Percentiles rank a stretch among this genome's conserved stretches.
These are phyloP conservation scores for Aspergillus udagawae DNA, from an alignment of 2,329 filamentous ascomycete species.

Conservation along the genomic window DNA sequence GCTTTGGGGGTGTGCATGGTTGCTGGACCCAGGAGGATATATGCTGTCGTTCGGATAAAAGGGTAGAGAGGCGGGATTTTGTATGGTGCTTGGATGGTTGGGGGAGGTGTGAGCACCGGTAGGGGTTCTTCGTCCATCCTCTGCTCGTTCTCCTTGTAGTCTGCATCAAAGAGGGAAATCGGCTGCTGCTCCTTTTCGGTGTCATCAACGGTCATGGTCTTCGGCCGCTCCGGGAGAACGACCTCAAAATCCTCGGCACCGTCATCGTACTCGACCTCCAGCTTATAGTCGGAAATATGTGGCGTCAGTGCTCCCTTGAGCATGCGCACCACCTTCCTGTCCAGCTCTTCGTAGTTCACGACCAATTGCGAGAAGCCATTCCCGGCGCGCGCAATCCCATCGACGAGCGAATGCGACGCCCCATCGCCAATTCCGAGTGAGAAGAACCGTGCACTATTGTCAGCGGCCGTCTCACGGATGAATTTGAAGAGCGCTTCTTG, in stretches of 20 bases:
- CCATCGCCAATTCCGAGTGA: constrained; percentile 51
- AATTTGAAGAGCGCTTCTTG: constrained; percentile 48
- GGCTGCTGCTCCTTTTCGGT: constrained; percentile 31
- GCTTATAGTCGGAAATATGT: constrained; percentile 60
- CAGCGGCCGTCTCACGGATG: constrained; percentile 42
- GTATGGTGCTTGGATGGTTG: constrained; percentile 61
- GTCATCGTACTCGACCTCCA: constrained; percentile 59
- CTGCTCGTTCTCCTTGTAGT: constrained; percentile 36
- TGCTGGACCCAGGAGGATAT: constrained; percentile 58
- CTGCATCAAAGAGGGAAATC: constrained; percentile 59
- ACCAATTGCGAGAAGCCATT: constrained; percentile 62
- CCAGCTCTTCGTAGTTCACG: constrained; percentile 59
- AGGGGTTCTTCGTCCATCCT: constrained; percentile 45
- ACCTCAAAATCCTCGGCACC: constrained; percentile 57
- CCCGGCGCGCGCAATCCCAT: constrained; percentile 56
- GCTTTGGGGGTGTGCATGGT: constrained; percentile 48
- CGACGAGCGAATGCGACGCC: constrained; percentile 55
- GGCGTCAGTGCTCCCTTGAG: constrained; percentile 66
- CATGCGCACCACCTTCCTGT: constrained; percentile 68
- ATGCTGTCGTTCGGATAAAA: constrained; percentile 62
- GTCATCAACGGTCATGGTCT: constrained; percentile 4
- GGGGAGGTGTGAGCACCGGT: constrained; percentile 51
- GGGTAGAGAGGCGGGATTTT: constrained; percentile 63
- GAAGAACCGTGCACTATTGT: constrained; percentile 52
- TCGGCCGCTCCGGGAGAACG: constrained; percentile 50